Base-by-base conservation (phyloP, 441 rosid species). In the Aquilaria agallochum region DNA sequence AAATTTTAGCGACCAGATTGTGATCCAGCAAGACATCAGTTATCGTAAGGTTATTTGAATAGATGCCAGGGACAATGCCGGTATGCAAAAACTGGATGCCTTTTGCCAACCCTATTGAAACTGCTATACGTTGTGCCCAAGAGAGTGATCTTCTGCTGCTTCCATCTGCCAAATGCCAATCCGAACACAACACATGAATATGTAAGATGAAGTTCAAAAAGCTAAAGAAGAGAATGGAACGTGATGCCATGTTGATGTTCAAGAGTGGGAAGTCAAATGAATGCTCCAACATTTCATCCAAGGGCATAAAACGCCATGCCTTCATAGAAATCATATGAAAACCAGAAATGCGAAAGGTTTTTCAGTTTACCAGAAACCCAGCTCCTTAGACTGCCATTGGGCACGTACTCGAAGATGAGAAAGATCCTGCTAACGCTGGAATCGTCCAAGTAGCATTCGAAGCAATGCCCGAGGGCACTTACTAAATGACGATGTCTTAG, bases 31-130 rank as follows among this genome's bases (percentile, higher is more conserved):
- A 72, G 75, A 89, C 66, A 74, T 92, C 95, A 11, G 88, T 85
- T 68, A 85, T 80, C 49, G 83, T 89, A 68, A 92, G 72, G 71
- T 87, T 81, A 63, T 92, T 92, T 2, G 86, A 74, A 65, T 72
- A 83, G 66, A 89, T 76, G 48, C 91, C 96, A 2, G 95, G 96
- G 40, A 92, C 91, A 15, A 87, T 89, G 69, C 96, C 96, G 0
- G 93, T 83, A 75, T 92, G 97, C 80, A 92, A 69, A 76, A 87
- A 92, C 58, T 92, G 92, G 53, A 92, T 83, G 45, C 97, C 96
- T 74, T 76, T 89, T 2, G 92, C 95, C 40, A 87, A 80, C 53
- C 95, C 97, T 12, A 92, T 77, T 11, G 81, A 87, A 62, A 86
- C 89, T n/a, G 88, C 70, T 71, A 84, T 83, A 60, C 95, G 85